Evolutionary conservation across 2,329 filamentous ascomycete genomes (phyloP).

Genomic region (Fusarium oligoseptatum): DNA sequence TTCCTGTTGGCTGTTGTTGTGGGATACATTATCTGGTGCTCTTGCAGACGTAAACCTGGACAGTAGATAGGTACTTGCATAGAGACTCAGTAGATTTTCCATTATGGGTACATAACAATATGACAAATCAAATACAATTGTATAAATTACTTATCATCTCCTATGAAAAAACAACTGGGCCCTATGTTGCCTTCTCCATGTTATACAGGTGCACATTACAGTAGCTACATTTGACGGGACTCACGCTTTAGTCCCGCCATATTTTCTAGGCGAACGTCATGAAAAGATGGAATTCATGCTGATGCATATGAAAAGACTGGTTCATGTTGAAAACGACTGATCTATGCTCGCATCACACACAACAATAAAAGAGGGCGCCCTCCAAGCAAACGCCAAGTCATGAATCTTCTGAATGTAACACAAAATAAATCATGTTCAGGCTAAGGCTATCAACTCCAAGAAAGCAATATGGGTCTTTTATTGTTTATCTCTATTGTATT

Average conservation of each 20-base stretch:
- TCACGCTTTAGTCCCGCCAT: too few relatives aligned
- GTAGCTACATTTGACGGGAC: too few relatives aligned
- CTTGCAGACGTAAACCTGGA: neutral
- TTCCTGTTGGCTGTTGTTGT: neutral
- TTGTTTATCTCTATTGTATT: neutral
- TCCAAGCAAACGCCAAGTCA: neutral
- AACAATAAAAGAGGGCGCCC: neutral
- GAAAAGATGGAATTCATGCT: too few relatives aligned
- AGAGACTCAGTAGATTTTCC: neutral
- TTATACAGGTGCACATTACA: too few relatives aligned
- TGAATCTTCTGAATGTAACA: neutral
- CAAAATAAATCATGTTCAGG: neutral
- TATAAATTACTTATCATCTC: neutral
- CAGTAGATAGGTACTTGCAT: neutral
- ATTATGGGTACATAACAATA: too few relatives aligned
- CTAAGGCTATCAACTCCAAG: neutral
- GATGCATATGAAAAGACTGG: too few relatives aligned
- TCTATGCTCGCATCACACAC: neutral
- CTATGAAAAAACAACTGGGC: neutral
- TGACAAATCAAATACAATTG: neutral
- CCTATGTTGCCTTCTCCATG: neutral
- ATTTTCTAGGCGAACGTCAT: too few relatives aligned
- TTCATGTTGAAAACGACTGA: too few relatives aligned
- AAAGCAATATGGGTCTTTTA: neutral
- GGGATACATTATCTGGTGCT: neutral